phyloP scores from a whole-genome alignment of 140 eudicot genomes.

The Oenanthe javanica region DNA sequence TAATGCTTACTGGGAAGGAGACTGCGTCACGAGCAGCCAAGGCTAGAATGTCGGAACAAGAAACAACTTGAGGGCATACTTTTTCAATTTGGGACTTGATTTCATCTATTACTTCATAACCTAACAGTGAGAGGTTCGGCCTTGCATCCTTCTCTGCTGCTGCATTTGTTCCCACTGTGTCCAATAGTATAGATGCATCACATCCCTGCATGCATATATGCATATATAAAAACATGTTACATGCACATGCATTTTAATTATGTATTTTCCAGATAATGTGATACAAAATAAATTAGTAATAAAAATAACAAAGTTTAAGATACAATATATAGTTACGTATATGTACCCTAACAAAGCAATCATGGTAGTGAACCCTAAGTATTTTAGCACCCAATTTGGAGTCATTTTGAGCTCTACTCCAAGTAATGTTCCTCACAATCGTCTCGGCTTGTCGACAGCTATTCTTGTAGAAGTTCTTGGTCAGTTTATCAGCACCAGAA shows the following conservation, averaged over 20 bases:
- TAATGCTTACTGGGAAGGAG: conserved; percentile 32
- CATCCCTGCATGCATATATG: conserved; percentile 29
- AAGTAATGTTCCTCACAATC: conserved; percentile 20
- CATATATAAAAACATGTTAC: too few species aligned
- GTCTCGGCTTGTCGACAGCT: conserved; percentile 21
- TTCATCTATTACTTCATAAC: conserved; percentile 32
- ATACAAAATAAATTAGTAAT: too few species aligned
- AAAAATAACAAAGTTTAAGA: too few species aligned
- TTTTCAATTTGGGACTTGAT: conserved; percentile 26
- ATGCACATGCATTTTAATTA: too few species aligned
- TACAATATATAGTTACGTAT: neutral
- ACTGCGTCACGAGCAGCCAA: conserved; percentile 40
- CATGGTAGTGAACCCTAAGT: conserved; percentile 36
- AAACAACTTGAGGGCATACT: conserved; percentile 29
- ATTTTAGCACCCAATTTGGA: conserved; percentile 29
- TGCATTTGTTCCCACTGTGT: conserved; percentile 18
- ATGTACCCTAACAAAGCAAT: conserved; percentile 38
- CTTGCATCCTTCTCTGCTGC: conserved; percentile 29
- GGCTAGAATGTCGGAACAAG: conserved; percentile 43
- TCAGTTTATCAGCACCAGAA: conserved; percentile 3
- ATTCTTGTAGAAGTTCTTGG: neutral
- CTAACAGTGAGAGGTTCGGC: conserved; percentile 26
- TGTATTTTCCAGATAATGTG: too few species aligned
- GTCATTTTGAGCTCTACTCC: conserved; percentile 17
- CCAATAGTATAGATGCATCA: conserved; percentile 33